phyloP scores from a whole-genome alignment of 352 stramenopile species.

The Globisporangium cederbergense region DNA sequence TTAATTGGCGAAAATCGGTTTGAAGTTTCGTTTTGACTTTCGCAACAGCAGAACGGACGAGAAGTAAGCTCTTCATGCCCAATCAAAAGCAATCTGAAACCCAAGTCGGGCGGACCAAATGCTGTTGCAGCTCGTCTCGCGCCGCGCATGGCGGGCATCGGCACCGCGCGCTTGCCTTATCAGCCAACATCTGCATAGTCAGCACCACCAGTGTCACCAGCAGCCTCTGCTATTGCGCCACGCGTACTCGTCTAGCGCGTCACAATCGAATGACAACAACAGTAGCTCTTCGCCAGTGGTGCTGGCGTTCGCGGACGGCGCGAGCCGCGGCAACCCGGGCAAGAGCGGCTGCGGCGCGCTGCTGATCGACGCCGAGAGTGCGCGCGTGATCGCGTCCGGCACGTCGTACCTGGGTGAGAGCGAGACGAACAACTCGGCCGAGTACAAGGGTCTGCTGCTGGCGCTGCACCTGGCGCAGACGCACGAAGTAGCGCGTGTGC shows the following conservation, averaged over 20 bases:
- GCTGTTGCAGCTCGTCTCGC: neutral
- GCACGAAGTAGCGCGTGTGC: conserved; percentile 28
- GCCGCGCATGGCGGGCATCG: neutral
- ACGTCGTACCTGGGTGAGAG: conserved; percentile 49
- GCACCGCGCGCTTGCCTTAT: neutral
- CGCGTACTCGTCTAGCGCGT: neutral
- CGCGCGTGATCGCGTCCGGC: conserved; percentile 38
- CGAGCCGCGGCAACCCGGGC: conserved; percentile 69
- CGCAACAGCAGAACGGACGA: too few relatives aligned
- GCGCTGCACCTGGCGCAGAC: conserved; percentile 51
- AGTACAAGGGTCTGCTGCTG: conserved; percentile 66
- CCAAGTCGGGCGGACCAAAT: neutral
- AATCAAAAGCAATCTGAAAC: too few relatives aligned
- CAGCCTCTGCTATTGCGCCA: neutral
- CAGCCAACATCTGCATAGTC: neutral
- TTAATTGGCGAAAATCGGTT: too few relatives aligned
- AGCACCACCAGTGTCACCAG: neutral
- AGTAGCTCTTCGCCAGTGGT: conserved; percentile 13
- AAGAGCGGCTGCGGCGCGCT: conserved; percentile 58
- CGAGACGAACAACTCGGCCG: conserved; percentile 72
- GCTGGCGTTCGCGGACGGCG: conserved; percentile 58
- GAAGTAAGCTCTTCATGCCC: too few relatives aligned
- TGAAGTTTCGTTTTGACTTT: too few relatives aligned
- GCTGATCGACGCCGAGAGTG: conserved; percentile 36
- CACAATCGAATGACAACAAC: neutral